Percentiles rank a stretch among this genome's conserved stretches.
Evolutionary conservation across 2,329 filamentous ascomycete genomes (phyloP).

Genomic region (Sporothrix humicola): DNA sequence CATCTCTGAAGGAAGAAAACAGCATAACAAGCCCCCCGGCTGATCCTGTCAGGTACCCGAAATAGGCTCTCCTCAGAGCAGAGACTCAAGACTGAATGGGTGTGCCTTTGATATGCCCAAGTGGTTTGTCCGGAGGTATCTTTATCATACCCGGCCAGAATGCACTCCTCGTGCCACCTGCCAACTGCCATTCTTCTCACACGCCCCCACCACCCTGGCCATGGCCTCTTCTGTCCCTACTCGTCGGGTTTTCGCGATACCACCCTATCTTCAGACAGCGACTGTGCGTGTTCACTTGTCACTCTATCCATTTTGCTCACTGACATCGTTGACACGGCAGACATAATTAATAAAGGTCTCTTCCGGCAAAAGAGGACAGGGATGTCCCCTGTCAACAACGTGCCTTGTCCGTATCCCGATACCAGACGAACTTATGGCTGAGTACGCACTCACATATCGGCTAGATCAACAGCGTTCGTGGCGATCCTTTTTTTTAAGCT

Average conservation of each 20-base stretch:
- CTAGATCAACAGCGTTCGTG: neutral
- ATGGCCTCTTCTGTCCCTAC: neutral
- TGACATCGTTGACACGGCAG: neutral
- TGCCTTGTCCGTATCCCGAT: constrained; percentile 22
- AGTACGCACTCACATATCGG: neutral
- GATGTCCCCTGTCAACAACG: constrained; percentile 22
- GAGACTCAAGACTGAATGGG: neutral
- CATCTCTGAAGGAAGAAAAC: neutral
- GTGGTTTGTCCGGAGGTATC: neutral
- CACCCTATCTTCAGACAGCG: neutral
- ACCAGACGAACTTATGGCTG: neutral
- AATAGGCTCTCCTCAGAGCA: neutral
- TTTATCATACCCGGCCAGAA: constrained; percentile 2
- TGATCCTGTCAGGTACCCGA: constrained; percentile 26
- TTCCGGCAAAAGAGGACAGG: constrained; percentile 15
- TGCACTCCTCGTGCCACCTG: neutral
- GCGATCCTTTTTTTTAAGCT: neutral
- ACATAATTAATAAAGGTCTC: neutral
- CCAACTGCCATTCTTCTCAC: neutral
- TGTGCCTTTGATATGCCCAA: neutral
- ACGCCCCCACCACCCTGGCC: neutral
- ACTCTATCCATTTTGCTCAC: neutral
- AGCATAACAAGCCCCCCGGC: neutral
- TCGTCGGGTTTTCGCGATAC: constrained; percentile 16
- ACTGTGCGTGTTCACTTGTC: neutral